Conservation (phyloP, 2,329 filamentous ascomycete genomes). For the Microdochium nivale region DNA sequence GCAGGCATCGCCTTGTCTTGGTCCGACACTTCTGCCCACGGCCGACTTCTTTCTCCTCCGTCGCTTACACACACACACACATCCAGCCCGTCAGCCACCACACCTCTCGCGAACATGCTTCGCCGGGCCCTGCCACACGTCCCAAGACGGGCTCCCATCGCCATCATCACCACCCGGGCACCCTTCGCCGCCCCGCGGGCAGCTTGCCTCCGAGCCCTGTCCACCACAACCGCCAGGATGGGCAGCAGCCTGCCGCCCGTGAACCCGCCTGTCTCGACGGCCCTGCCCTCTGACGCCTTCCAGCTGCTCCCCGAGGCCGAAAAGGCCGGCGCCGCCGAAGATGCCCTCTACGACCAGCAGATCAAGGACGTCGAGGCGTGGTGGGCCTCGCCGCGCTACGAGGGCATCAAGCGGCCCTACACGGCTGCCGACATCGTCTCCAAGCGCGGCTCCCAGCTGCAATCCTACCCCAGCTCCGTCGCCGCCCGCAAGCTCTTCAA, state of each 20-base stretch:
- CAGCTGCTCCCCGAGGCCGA: constrained; percentile 71
- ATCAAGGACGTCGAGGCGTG: constrained; percentile 78
- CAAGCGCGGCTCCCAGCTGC: constrained; percentile 81
- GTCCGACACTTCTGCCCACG: not conserved
- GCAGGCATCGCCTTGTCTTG: not conserved
- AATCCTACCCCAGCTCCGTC: constrained; percentile 83
- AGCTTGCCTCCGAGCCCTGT: constrained; percentile 23
- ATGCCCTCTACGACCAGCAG: constrained; percentile 76
- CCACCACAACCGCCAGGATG: constrained; percentile 39
- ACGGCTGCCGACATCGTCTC: constrained; percentile 84
- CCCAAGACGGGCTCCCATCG: constrained; percentile 12
- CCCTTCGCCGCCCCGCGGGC: constrained; percentile 11
- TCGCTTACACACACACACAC: not conserved
- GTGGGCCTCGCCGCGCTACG: constrained; percentile 81
- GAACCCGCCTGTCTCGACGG: constrained; percentile 50
- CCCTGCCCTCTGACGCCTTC: constrained; percentile 66
- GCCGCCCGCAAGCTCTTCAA: constrained; percentile 96
- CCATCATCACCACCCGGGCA: constrained; percentile 1
- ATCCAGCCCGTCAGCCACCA: not conserved
- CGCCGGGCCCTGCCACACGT: constrained; percentile 16
- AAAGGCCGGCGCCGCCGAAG: constrained; percentile 74
- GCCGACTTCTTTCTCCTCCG: no score
- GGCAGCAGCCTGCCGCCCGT: constrained; percentile 40
- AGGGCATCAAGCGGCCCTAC: constrained; percentile 88
- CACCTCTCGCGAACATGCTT: constrained; percentile 13